Base-by-base conservation (phyloP, 1,284 basidiomycete species). In the Stereum hirsutum region DNA sequence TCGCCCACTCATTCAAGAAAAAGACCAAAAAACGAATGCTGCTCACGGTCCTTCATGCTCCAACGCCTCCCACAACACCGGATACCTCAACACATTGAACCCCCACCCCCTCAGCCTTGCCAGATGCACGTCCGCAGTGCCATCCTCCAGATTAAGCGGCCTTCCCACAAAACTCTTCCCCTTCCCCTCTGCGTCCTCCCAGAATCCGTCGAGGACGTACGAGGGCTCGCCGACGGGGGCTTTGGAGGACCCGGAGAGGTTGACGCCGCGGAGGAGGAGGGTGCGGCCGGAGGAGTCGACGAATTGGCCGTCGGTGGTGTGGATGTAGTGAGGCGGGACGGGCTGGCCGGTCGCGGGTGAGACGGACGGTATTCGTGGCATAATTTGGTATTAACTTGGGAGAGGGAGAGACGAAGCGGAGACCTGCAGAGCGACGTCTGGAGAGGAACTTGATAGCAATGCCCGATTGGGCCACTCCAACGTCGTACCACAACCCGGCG, bases 31-130 rank as follows among this genome's bases (percentile, higher is more conserved):
- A 47, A 41, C 11, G 21, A 27, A 28, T 19, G 20, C 0, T 1
- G 85, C 91, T 80, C 60, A 94, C 81, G 95, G 95, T 56, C 93
- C 94, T 46, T 75, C 78, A 60, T 94, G 93, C 61, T 98, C 95
- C 20, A 98, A 61, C 1, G 90, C 78, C 59, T 99, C 95, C 95
- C 95, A 99, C 0, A 89, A 87, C 35, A 97, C 78, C 20, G 93
- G 86, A 58, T 89, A 97, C 42, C 95, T 70, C n/a, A 98, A 63
- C 61, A 87, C 72, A 60, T 96, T 98, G 68, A 92, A 98, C 0
- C 95, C 95, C 94, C 94, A 98, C 0, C 87, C 85, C 46, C 77
- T 72, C 15, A 99, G 65, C 14, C 95, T 70, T 4, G 85, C 77
- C 2, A 98, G 72, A 56, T 99, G 95, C n/a, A 86, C 69, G 63